A percentile compares a stretch with the other conserved stretches of the same genome.
Evolutionary conservation across 192 early-diverging fungal species (phyloP).

Genomic region (Umbelopsis vinacea): DNA sequence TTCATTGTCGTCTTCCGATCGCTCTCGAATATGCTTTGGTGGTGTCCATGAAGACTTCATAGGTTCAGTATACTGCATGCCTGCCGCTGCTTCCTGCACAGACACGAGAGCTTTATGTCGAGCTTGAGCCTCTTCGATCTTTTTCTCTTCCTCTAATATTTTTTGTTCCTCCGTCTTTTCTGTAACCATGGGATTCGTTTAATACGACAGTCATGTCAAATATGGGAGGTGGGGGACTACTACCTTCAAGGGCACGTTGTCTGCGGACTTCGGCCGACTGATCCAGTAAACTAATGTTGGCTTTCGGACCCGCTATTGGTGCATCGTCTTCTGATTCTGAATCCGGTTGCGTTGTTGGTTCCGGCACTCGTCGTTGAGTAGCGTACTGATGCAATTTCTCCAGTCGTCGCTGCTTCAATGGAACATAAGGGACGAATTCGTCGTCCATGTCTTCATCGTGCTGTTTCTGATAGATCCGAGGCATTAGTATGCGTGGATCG

Average conservation of each 20-base stretch:
- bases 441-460: slow-evolving; percentile 41
- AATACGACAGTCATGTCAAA: too few relatives aligned
- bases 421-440: slow-evolving; percentile 80
- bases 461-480: not conserved
- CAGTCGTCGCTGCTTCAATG: slow-evolving; percentile 64
- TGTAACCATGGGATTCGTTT: slow-evolving; percentile 12
- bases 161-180: slow-evolving; percentile 82
- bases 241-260: slow-evolving; percentile 56
- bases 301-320: slow-evolving; percentile 57
- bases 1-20: slow-evolving; percentile 54
- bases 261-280: slow-evolving; percentile 79
- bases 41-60: slow-evolving; percentile 88
- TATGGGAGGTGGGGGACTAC: too few relatives aligned
- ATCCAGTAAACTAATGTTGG: slow-evolving; percentile 80
- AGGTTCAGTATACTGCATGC: slow-evolving; percentile 84
- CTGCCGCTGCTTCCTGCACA: slow-evolving; percentile 85
- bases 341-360: slow-evolving; percentile 40
- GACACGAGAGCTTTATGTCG: slow-evolving; percentile 81
- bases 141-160: slow-evolving; percentile 79
- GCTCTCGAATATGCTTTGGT: slow-evolving; percentile 69
- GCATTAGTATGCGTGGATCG: not conserved
- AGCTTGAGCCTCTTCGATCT: slow-evolving; percentile 82
- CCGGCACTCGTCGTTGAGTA: slow-evolving; percentile 32
- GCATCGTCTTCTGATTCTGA: slow-evolving; percentile 51
- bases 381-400: slow-evolving; percentile 56